Evolutionary conservation across 2,329 filamentous ascomycete species (phyloP).

Genomic region (Diaporthe capsici): DNA sequence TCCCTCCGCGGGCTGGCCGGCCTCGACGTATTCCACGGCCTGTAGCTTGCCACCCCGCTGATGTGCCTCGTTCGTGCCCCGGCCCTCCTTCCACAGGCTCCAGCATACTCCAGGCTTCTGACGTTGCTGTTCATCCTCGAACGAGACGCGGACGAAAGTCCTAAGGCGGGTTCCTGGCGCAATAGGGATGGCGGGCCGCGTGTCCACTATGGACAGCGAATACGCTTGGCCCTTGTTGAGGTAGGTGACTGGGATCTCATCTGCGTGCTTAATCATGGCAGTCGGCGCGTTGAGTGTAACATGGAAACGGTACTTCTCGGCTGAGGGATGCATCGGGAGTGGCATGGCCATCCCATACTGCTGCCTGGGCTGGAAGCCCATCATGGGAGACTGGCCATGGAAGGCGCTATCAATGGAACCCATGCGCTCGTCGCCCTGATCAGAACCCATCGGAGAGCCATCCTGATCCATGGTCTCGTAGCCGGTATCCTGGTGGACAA

Average conservation of each 20-base stretch:
- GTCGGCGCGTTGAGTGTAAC: constrained; percentile 93
- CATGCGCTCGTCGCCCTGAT: constrained; percentile 62
- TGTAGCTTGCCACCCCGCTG: constrained; percentile 92
- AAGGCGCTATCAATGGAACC: constrained; percentile 72
- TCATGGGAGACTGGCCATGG: constrained; percentile 72
- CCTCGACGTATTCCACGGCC: constrained; percentile 92
- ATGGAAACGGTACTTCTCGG: constrained; percentile 88
- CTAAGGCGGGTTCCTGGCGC: constrained; percentile 80
- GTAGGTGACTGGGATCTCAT: constrained; percentile 97
- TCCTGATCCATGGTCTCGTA: constrained; percentile 87
- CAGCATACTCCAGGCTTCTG: constrained; percentile 80
- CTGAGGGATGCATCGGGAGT: constrained; percentile 64
- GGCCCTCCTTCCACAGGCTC: constrained; percentile 92
- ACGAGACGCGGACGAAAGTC: constrained; percentile 94
- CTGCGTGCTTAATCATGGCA: constrained; percentile 90
- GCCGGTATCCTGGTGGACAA: constrained; percentile 83
- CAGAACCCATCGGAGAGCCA: constrained; percentile 75
- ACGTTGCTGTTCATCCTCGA: constrained; percentile 95
- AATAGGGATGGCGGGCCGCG: constrained; percentile 71
- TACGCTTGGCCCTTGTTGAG: constrained; percentile 98
- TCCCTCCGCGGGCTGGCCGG: constrained; percentile 69
- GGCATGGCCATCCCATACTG: constrained; percentile 63
- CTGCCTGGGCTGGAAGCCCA: constrained; percentile 67
- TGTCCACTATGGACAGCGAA: constrained; percentile 87
- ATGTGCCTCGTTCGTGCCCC: constrained; percentile 95